Base-by-base conservation (phyloP, 768 basidiomycete genomes). In the Suillus subalutaceus region DNA sequence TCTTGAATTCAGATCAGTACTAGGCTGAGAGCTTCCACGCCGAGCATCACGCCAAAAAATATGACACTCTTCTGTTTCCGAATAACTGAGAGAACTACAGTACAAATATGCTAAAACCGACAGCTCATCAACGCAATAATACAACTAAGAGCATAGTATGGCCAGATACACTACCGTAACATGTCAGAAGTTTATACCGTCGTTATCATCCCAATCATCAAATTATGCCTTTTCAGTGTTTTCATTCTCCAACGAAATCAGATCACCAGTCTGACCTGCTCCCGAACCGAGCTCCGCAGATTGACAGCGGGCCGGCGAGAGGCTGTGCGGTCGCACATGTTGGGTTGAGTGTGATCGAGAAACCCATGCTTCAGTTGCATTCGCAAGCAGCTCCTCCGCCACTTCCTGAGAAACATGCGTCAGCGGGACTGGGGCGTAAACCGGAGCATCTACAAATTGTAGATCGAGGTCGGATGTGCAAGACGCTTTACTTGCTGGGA, bases 341-440 rank as follows among this genome's bases (percentile, higher is more conserved):
- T 12, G 58, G 23, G 16, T 5, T 30, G 40, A 13, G 26, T 10
- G 16, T 41, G 10, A 41, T 26, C 40, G 58, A 41, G 58, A 40
- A 52, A 93, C 80, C 91, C 91, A 92, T 12, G 88, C 90, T 70
- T 91, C 90, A 62, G 81, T 86, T n/a, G 85, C 86, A 23, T 79
- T 82, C 37, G 84, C 82, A 23, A 86, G 80, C 52, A 88, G 70
- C 43, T 83, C 80, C 23, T 80, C 75, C 2, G 85, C 86, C 26
- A 85, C 77, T 60, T 85, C 78, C 43, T 82, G 80, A 10, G 90
- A 83, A 12, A 92, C 77, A 15, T 84, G 81, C 66, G 77, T 81
- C 48, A 89, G 74, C 0, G 88, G 84, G 1, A 93, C 83, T 15
- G 90, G 89, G n/a, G 89, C 88, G 72, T 92, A 93, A n/a, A 93